Percentiles rank a stretch among this genome's conserved stretches.
Conservation (phyloP, 805 yeast species). For the Wickerhamiella alocasiicola region DNA sequence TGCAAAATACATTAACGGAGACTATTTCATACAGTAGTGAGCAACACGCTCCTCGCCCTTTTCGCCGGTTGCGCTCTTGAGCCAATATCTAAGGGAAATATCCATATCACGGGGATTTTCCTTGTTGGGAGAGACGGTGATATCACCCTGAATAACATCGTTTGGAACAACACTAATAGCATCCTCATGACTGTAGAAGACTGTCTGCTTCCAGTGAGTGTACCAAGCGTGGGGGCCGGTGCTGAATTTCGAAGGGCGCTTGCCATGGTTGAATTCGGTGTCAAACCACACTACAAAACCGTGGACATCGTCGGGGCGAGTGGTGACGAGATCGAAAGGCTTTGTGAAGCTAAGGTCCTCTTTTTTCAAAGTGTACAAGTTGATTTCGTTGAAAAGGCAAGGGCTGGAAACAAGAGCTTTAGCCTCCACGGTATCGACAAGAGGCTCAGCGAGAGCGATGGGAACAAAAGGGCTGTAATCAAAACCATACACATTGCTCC, state of each 20-base stretch:
- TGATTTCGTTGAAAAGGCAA: conserved; percentile 62
- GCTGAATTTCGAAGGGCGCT: conserved; percentile 51
- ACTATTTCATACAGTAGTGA: conserved; percentile 59
- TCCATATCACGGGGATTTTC: conserved; percentile 83
- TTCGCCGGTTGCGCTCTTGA: conserved; percentile 35
- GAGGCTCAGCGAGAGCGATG: conserved; percentile 81
- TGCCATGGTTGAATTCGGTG: conserved; percentile 53
- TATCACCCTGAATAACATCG: conserved; percentile 57
- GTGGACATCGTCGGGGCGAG: conserved; percentile 69
- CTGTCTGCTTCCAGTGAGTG: conserved; percentile 99
- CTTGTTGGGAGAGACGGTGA: conserved; percentile 65
- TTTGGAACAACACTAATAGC: conserved; percentile 56
- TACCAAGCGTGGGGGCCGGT: conserved; percentile 91
- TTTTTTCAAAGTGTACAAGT: conserved; percentile 75
- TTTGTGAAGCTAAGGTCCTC: conserved; percentile 68
- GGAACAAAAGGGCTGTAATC: conserved; percentile 86
- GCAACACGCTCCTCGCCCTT: conserved; percentile 49
- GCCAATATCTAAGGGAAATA: conserved; percentile 50
- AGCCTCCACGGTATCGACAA: conserved; percentile 88
- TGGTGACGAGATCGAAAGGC: conserved; percentile 58
- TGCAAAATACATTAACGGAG: background rate
- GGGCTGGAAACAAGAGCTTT: conserved; percentile 63
- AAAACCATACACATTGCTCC: conserved; percentile 97
- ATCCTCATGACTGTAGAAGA: conserved; percentile 77
- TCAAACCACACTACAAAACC: conserved; percentile 94